Conservation (phyloP, 2,329 filamentous ascomycete genomes). For the Sordariomycetes sp. region DNA sequence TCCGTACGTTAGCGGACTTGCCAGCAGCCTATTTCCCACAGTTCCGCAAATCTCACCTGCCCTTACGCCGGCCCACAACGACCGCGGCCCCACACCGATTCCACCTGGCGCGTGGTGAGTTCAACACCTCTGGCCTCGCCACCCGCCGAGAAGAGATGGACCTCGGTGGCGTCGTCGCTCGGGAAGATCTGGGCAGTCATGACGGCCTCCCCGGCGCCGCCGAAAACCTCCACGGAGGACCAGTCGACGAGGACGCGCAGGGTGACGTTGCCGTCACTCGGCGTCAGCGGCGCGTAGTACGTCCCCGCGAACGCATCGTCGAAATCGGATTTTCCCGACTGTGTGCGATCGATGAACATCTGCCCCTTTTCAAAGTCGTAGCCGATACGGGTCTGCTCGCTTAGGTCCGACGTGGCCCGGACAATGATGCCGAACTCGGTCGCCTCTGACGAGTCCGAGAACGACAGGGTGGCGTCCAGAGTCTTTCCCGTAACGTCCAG, state of each 20-base stretch:
- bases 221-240: constrained; percentile 5
- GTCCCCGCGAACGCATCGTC: constrained; percentile 1
- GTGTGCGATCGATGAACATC: constrained; percentile 2
- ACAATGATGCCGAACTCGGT: constrained; percentile 4
- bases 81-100: background rate
- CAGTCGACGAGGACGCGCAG: constrained; percentile 5
- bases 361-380: constrained; percentile 2
- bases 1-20: background rate
- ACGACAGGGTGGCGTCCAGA: constrained; percentile 1
- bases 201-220: background rate
- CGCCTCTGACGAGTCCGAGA: constrained; percentile 1
- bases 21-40: background rate
- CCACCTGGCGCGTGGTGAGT: background rate
- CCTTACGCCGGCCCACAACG: no score
- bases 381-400: constrained; percentile 1
- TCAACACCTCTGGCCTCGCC: background rate
- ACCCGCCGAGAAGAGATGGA: constrained; percentile 2
- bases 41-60: background rate
- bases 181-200: constrained; percentile 5
- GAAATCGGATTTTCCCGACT: constrained; percentile 1
- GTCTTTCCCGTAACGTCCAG: constrained; percentile 3
- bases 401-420: constrained; percentile 1
- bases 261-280: background rate
- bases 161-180: background rate
- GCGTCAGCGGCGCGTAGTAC: constrained; percentile 2